Evolutionary conservation across 805 yeast genomes (phyloP).

Genomic region (Cyberlindnera mrakii): DNA sequence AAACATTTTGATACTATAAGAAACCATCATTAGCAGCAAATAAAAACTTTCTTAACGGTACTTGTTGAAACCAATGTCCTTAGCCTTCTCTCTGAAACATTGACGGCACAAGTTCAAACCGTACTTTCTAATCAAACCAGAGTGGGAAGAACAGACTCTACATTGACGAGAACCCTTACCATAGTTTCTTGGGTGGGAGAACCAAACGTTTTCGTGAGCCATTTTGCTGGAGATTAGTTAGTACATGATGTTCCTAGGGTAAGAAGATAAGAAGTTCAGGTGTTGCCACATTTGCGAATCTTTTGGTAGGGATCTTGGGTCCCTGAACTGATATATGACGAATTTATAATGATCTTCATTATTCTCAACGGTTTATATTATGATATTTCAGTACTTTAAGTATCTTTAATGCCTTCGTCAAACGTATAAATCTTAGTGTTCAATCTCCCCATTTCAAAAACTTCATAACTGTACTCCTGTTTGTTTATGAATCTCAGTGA

Average conservation of each 20-base stretch:
- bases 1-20: constrained; percentile 16
- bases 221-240: constrained; percentile 46
- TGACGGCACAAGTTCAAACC: constrained; percentile 99
- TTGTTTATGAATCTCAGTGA: too few relatives aligned
- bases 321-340: too few relatives aligned
- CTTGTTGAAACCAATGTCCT: constrained; percentile 98
- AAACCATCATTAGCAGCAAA: constrained; percentile 15
- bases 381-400: too few relatives aligned
- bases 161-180: constrained; percentile 99
- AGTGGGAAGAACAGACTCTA: constrained; percentile 98
- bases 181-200: constrained; percentile 99
- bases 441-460: too few relatives aligned
- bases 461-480: too few relatives aligned
- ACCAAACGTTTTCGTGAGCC: constrained; percentile 99
- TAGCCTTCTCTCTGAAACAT: constrained; percentile 99
- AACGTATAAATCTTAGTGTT: too few relatives aligned
- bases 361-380: too few relatives aligned
- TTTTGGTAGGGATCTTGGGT: too few relatives aligned
- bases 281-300: too few relatives aligned
- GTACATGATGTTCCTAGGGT: constrained; percentile 6
- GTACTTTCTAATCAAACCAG: constrained; percentile 99
- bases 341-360: too few relatives aligned
- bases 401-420: too few relatives aligned
- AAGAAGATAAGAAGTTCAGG: not conserved
- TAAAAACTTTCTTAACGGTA: constrained; percentile 63